These are phyloP conservation scores for Artemisia tridentata DNA, from an alignment of 129 eudicot genomes.

Conservation along the genomic window DNA sequence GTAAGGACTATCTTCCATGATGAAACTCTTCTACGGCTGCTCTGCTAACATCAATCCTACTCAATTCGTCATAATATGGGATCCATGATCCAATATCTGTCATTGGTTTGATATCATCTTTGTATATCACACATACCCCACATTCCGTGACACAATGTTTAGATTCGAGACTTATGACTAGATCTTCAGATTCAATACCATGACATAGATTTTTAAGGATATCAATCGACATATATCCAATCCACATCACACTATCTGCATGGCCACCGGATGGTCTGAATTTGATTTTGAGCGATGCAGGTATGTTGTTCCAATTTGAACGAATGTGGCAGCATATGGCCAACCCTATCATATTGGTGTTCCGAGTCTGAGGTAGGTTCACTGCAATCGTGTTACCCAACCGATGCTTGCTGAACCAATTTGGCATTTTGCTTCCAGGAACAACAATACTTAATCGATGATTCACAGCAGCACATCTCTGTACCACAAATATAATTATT, in stretches of 20 bases:
- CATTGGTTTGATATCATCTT: constrained; percentile 10
- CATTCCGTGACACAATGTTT: background rate
- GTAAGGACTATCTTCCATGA: background rate
- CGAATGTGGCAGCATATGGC: constrained; percentile 12
- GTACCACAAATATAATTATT: background rate
- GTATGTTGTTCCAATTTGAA: background rate
- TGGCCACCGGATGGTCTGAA: background rate
- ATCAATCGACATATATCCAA: constrained; percentile 11
- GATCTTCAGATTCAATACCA: background rate
- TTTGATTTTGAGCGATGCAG: background rate
- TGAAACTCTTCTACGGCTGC: background rate
- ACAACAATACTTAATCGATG: constrained; percentile 6
- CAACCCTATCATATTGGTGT: constrained; percentile 13
- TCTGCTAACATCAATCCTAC: background rate
- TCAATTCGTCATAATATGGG: background rate
- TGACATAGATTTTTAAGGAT: constrained; percentile 7
- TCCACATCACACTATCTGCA: background rate
- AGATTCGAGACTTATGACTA: background rate
- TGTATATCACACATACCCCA: background rate
- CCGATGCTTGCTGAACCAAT: constrained; percentile 3
- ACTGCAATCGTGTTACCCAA: constrained; percentile 13
- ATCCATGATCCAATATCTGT: background rate
- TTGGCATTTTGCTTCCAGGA: constrained; percentile 8
- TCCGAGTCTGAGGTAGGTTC: constrained; percentile 3
- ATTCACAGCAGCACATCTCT: constrained; percentile 20